These are phyloP conservation scores for Sergeia podlipaevii DNA, from an alignment of 208 protist genomes.

Conservation along the genomic window DNA sequence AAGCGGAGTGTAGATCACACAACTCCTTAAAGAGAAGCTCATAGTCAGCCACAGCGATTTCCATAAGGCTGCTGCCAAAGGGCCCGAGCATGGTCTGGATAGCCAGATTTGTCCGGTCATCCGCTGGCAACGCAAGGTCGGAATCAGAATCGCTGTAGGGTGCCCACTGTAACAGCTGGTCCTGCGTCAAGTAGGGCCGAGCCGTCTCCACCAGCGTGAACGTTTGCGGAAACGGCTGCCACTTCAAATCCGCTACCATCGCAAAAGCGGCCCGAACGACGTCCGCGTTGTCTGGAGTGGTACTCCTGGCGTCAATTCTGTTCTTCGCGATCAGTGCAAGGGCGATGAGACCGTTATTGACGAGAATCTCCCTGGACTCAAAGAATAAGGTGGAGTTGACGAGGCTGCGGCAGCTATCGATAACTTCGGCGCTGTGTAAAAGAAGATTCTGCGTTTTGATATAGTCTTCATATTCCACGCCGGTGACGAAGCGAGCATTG, in stretches of 20 bases:
- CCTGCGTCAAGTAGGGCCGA: constrained; percentile 7
- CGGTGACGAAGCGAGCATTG: constrained; percentile 1
- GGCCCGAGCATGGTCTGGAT: constrained; percentile 7
- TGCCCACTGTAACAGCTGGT: constrained; percentile 2
- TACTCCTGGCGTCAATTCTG: background rate
- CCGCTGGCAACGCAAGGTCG: background rate
- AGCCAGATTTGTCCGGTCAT: constrained; percentile 6
- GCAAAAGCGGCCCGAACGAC: background rate
- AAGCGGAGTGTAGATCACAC: background rate
- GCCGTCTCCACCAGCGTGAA: background rate
- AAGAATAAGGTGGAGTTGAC: constrained; percentile 7
- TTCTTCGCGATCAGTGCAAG: background rate
- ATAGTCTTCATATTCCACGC: constrained; percentile 4
- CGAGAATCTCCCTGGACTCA: background rate
- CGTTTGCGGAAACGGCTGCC: constrained; percentile 1
- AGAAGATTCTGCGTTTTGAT: background rate
- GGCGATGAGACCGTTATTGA: constrained; percentile 1
- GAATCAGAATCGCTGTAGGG: background rate
- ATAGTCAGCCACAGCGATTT: background rate
- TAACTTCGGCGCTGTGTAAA: background rate
- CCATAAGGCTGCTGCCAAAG: background rate
- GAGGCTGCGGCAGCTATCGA: constrained; percentile 2
- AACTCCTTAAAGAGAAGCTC: background rate
- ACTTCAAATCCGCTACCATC: constrained; percentile 1
- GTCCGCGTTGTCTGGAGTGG: background rate